Conservation (phyloP, 169 alveolate genomes). For the Plasmodium cynomolgi region DNA sequence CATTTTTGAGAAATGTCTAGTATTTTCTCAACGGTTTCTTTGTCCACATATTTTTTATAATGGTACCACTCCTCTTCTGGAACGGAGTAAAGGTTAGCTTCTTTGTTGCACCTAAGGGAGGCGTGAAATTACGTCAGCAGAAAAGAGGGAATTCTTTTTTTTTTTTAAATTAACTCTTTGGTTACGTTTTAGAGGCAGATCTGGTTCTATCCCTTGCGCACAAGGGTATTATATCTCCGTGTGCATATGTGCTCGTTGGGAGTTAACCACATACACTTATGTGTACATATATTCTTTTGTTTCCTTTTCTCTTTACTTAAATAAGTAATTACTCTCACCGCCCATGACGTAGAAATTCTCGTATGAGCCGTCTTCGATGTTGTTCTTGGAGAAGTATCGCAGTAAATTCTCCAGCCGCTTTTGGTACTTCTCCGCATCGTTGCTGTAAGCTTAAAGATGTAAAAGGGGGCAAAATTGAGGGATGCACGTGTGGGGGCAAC, state of each 20-base stretch:
- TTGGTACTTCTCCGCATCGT: conserved; percentile 67
- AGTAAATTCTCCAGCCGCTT: conserved; percentile 67
- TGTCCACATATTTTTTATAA: conserved; percentile 52
- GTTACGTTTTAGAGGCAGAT: not conserved
- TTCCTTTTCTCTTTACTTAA: conserved; percentile 40
- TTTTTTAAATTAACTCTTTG: not conserved
- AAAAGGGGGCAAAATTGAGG: not conserved
- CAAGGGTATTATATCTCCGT: not conserved
- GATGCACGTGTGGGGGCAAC: not conserved
- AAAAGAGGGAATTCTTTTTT: not conserved
- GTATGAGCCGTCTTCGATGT: conserved; percentile 27
- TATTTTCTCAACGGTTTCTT: conserved; percentile 27
- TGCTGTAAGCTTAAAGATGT: conserved; percentile 68
- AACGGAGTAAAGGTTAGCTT: conserved; percentile 37
- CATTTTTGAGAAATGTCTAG: conserved; percentile 47
- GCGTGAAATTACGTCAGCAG: not conserved
- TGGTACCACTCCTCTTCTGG: conserved; percentile 51
- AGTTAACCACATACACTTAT: not conserved
- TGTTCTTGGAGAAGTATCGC: conserved; percentile 24
- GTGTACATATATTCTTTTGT: not conserved
- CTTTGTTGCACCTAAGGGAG: conserved; percentile 36
- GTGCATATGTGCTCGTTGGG: not conserved
- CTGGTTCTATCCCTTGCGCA: not conserved
- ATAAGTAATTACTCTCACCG: conserved; percentile 72
- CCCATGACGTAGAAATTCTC: conserved; percentile 75